These are phyloP conservation scores for Emericellopsis terricola DNA, from an alignment of 495 filamentous ascomycete genomes.

Conservation along the genomic window DNA sequence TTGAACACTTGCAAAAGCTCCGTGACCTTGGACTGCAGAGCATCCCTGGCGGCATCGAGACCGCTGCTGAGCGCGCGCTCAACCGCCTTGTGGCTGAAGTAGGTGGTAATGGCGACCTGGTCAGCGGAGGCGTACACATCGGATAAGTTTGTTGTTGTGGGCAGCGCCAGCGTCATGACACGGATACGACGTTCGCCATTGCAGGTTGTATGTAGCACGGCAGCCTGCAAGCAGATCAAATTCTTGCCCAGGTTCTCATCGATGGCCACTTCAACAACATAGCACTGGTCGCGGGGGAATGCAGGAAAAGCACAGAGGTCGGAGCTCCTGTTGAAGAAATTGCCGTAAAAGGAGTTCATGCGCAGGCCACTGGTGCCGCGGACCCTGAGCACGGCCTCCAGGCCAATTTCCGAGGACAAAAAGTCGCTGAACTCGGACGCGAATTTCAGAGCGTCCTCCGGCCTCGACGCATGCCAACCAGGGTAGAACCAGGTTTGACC, in stretches of 20 bases:
- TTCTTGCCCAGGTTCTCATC: constrained; percentile 87
- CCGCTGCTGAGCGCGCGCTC: constrained; percentile 74
- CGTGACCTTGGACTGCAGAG: constrained; percentile 75
- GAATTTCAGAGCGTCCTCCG: constrained; percentile 94
- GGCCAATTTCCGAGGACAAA: constrained; percentile 82
- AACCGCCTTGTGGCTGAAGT: constrained; percentile 95
- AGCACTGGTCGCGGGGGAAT: constrained; percentile 91
- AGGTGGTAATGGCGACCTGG: constrained; percentile 79
- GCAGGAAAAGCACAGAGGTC: constrained; percentile 96
- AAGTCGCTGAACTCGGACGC: constrained; percentile 93
- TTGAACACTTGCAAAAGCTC: constrained; percentile 89
- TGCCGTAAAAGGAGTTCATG: constrained; percentile 97
- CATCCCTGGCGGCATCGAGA: constrained; percentile 77
- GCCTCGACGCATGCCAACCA: constrained; percentile 85
- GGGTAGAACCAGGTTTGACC: constrained; percentile 98
- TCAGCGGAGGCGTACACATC: constrained; percentile 92
- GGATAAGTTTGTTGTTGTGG: constrained; percentile 76
- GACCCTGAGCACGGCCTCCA: constrained; percentile 91
- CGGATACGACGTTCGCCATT: constrained; percentile 91
- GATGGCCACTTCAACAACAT: constrained; percentile 97
- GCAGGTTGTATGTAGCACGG: constrained; percentile 92
- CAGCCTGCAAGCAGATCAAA: constrained; percentile 91
- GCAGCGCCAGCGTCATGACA: constrained; percentile 82
- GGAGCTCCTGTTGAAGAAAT: constrained; percentile 96
- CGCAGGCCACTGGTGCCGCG: constrained; percentile 86